Evolutionary conservation across 441 rosid genomes (phyloP).

Genomic region (Arabidopsis lyrata): DNA sequence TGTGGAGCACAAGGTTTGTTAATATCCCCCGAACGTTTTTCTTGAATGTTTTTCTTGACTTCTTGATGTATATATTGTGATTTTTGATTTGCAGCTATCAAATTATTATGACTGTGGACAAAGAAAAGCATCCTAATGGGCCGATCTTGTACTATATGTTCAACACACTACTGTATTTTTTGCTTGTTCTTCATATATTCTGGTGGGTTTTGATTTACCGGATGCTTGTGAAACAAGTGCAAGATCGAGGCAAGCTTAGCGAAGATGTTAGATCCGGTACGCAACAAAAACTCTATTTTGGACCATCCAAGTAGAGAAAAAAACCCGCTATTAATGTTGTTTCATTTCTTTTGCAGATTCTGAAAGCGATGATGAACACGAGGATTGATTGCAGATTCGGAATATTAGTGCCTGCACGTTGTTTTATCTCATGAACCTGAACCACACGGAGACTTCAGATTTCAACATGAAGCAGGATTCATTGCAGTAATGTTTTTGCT

Average conservation of each 20-base stretch:
- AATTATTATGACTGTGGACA: constrained; percentile 55
- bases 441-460: not conserved
- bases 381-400: constrained; percentile 50
- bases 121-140: constrained; percentile 57
- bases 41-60: constrained; percentile 3
- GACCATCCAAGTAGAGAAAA: not conserved
- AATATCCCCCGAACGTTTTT: not conserved
- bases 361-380: constrained; percentile 71
- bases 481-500: constrained; percentile 11
- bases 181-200: constrained; percentile 60
- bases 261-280: constrained; percentile 73
- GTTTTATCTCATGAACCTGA: not conserved
- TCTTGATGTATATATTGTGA: not conserved
- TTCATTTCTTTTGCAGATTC: constrained; percentile 58
- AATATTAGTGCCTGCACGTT: not conserved
- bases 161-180: constrained; percentile 59
- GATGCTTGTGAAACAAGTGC: constrained; percentile 61
- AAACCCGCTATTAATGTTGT: not conserved
- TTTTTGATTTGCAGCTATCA: constrained; percentile 54
- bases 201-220: constrained; percentile 70
- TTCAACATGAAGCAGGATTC: constrained; percentile 8
- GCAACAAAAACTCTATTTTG: constrained; percentile 1
- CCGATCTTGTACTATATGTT: constrained; percentile 62
- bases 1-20: constrained; percentile 66
- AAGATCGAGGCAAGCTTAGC: constrained; percentile 58